A percentile compares a stretch with the other conserved stretches of the same genome.
These are phyloP conservation scores for Asparagopsis taxiformis DNA, from an alignment of 31 red algal genomes.

Conservation along the genomic window DNA sequence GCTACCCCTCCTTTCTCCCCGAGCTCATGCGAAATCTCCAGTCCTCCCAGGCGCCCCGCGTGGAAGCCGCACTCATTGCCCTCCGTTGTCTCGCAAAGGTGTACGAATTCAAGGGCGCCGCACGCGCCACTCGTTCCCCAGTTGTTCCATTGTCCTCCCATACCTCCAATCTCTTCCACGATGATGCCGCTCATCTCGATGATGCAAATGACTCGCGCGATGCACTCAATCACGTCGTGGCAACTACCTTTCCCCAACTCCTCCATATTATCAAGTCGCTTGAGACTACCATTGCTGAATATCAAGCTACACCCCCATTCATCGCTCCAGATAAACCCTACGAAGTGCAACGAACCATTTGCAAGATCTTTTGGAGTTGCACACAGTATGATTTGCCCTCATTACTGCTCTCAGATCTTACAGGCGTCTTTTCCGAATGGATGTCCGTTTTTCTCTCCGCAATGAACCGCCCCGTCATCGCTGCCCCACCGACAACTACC, in stretches of 20 bases:
- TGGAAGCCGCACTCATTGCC: slow-evolving; percentile 36
- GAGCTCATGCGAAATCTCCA: slow-evolving; percentile 16
- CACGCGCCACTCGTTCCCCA: neutral
- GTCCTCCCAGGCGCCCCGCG: neutral
- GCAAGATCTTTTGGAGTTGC: slow-evolving; percentile 74
- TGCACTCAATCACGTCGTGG: no score
- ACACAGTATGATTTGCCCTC: slow-evolving; percentile 51
- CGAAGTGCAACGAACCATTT: slow-evolving; percentile 14
- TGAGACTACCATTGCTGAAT: neutral
- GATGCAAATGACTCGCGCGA: no score
- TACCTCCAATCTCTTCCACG: neutral
- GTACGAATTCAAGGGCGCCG: slow-evolving; percentile 32
- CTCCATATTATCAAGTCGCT: no score
- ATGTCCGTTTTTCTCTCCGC: slow-evolving; percentile 26
- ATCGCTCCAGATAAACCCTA: slow-evolving; percentile 8
- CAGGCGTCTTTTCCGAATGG: slow-evolving; percentile 38
- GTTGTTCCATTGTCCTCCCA: neutral
- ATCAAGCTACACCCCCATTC: neutral
- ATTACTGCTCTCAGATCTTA: slow-evolving; percentile 11
- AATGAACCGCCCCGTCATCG: slow-evolving; percentile 9
- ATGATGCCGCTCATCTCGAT: slow-evolving; percentile 1
- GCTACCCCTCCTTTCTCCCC: slow-evolving; percentile 40
- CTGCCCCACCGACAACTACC: no score
- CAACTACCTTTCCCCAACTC: no score
- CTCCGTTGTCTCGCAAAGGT: slow-evolving; percentile 35